Conservation (phyloP, 1,284 basidiomycete genomes). For the Ustilago hordei region DNA sequence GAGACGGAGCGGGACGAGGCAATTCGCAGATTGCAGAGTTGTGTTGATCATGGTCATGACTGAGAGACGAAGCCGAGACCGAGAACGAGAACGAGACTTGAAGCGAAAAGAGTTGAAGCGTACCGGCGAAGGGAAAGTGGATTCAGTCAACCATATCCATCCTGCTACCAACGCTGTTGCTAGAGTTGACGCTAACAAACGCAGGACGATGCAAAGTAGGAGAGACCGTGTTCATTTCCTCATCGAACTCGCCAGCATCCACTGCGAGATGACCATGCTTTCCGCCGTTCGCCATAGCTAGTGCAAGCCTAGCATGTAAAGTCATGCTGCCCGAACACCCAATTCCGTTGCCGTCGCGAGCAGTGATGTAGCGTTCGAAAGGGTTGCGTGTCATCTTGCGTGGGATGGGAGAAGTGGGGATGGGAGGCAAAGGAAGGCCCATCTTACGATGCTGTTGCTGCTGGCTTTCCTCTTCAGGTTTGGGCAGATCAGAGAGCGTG, state of each 20-base stretch:
- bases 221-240: slow-evolving; percentile 6
- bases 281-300: slow-evolving; percentile 13
- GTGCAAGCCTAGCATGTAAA: slow-evolving; percentile 14
- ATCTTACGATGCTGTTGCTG: slow-evolving; percentile 15
- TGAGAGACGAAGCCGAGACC: neutral
- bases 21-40: neutral
- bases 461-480: neutral
- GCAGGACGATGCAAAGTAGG: slow-evolving; percentile 5
- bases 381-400: slow-evolving; percentile 52
- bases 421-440: slow-evolving; percentile 20
- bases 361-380: slow-evolving; percentile 38
- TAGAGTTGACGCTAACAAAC: slow-evolving; percentile 13
- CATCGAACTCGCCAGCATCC: slow-evolving; percentile 2
- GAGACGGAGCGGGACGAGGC: neutral
- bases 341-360: neutral
- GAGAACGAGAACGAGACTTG: neutral
- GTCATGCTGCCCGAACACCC: slow-evolving; percentile 2
- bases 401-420: slow-evolving; percentile 50
- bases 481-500: slow-evolving; percentile 1
- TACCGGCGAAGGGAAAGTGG: neutral
- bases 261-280: neutral
- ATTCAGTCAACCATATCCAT: slow-evolving; percentile 23
- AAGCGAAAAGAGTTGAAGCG: neutral
- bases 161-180: slow-evolving; percentile 3
- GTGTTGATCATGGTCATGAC: neutral